Evolutionary conservation across 169 alveolate genomes (phyloP), one percentile per base, ranked within the genome.

Genomic region (Cryptosporidium xiaoi): DNA sequence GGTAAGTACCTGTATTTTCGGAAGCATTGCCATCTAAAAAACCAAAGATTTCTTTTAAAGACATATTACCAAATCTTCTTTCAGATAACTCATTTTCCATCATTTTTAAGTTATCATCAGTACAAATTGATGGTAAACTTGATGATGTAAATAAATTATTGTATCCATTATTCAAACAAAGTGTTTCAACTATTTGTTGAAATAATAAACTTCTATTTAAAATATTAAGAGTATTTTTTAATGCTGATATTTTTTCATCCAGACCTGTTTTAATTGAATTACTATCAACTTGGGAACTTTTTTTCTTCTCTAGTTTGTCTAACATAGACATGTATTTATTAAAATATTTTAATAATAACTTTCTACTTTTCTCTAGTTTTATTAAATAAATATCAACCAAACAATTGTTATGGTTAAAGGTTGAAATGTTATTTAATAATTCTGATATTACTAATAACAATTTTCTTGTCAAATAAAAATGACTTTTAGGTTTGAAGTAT

Each of bases 401-500:
- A 53, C 83, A 68, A n/a, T n/a, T 15, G 0, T 51, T 27, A 6
- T 48, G 33, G 3, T 18, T 16, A 68, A 68, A 68, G 0, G 12
- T 1, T 1, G 20, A n/a, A 5, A 68, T 10, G 46, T 0, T 27
- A 8, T 29, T 15, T n/a, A 68, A 50, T 27, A 33, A 0, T 29
- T 68, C 24, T 6, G 83, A 68, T 2, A 68, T 68, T 1, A 6
- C 6, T 7, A 0, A 16, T 18, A 68, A 8, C 24, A 68, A 53
- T 18, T 24, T 68, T 24, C 15, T 18, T 4, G 83, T 68, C 10
- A 68, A 29, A 4, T 27, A 68, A 18, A 4, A 15, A 10, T 29
- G 34, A 53, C 51, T 68, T 51, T 48, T 68, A 2, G 83, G 83
- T 18, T 53, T 62, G 24, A 68, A 68, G 53, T 51, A 68, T 29